phyloP scores from a whole-genome alignment of 495 filamentous ascomycete species.

The Hypoxylon perforatum region DNA sequence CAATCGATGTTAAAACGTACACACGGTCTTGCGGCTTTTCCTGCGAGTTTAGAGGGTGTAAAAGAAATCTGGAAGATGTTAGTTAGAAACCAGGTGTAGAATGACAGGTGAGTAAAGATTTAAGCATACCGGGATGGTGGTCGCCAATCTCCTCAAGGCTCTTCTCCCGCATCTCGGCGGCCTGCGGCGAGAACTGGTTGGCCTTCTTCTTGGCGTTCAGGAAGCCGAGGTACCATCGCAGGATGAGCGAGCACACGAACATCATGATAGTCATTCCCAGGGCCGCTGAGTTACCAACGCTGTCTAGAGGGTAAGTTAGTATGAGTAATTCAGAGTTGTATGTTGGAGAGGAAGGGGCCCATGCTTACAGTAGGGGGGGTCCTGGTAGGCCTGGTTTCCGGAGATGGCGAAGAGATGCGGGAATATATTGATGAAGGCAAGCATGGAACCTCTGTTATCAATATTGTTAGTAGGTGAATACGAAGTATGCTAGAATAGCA shows the following conservation, averaged over 20 bases:
- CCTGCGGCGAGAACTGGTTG: conserved; percentile 24
- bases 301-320: conserved; percentile 24
- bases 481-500: neutral
- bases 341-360: neutral
- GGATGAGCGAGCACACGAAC: conserved; percentile 20
- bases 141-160: conserved; percentile 39
- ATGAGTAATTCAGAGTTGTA: neutral
- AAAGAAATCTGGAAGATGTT: conserved; percentile 27
- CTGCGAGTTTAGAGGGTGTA: conserved; percentile 18
- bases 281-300: conserved; percentile 27
- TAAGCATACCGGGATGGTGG: conserved; percentile 32
- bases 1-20: neutral
- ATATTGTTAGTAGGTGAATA: neutral
- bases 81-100: conserved; percentile 1
- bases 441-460: conserved; percentile 26
- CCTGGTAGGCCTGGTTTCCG: conserved; percentile 39
- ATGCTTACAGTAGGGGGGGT: conserved; percentile 37
- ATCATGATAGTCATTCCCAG: conserved; percentile 37
- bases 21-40: neutral
- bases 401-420: conserved; percentile 40
- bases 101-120: neutral
- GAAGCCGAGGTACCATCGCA: conserved; percentile 28
- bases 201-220: conserved; percentile 37
- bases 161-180: conserved; percentile 20
- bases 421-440: conserved; percentile 41